Evolutionary conservation across 1,139 yeast species (phyloP).

Genomic region (Pichia sp.): DNA sequence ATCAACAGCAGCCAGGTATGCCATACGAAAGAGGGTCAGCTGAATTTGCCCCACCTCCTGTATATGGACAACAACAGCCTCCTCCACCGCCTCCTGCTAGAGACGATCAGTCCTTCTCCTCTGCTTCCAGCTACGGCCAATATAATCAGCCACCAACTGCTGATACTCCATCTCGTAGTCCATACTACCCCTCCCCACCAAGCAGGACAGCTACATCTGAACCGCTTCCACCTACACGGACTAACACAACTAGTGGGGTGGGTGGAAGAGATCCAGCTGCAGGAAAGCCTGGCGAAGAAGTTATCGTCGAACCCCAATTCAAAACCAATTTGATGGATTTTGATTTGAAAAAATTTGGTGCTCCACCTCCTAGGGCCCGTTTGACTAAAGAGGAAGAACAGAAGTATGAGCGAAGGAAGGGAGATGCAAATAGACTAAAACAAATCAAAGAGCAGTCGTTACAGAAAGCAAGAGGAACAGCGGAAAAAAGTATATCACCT

Average conservation of each 20-base stretch:
- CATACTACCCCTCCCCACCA: constrained; percentile 1
- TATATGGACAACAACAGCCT: not conserved
- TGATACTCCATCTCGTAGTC: not conserved
- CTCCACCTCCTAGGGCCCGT: constrained; percentile 34
- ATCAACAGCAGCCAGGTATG: constrained; percentile 2
- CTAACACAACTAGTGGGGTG: no score
- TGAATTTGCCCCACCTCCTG: not conserved
- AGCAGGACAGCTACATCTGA: not conserved
- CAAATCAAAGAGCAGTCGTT: constrained; percentile 27
- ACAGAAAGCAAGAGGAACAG: constrained; percentile 22
- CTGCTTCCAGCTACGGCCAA: not conserved
- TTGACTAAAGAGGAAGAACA: constrained; percentile 23
- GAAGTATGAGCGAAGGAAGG: constrained; percentile 22
- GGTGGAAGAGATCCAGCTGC: not conserved
- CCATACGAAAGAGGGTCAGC: not conserved
- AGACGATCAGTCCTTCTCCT: not conserved
- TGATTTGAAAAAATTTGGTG: constrained; percentile 32
- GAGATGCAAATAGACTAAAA: constrained; percentile 23
- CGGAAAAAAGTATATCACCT: not conserved
- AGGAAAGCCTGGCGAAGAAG: constrained; percentile 17
- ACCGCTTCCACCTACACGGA: not conserved
- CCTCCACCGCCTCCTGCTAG: not conserved
- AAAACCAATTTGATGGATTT: constrained; percentile 31
- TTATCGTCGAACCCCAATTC: constrained; percentile 27
- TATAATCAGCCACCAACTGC: no score